These are phyloP conservation scores for Plasmodium adleri DNA, from an alignment of 169 alveolate species.

Conservation along the genomic window DNA sequence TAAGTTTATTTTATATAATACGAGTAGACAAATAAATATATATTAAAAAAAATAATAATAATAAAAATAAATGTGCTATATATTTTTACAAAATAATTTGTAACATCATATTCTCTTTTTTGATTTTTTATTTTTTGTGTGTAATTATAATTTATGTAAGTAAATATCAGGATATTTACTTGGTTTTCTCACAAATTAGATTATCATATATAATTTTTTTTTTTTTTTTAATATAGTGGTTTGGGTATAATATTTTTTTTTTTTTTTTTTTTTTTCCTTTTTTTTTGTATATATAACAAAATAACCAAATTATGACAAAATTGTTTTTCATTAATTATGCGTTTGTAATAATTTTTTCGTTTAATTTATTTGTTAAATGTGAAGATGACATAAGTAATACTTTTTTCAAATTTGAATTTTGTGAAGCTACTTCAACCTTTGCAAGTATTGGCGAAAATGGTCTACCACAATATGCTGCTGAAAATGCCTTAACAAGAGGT, in stretches of 20 bases:
- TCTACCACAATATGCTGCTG: slow-evolving; percentile 84
- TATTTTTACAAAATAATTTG: too few species aligned
- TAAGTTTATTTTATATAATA: too few species aligned
- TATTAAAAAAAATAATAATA: too few species aligned
- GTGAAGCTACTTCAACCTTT: slow-evolving; percentile 62
- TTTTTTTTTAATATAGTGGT: background rate
- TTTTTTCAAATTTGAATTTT: slow-evolving; percentile 64
- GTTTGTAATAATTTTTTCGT: slow-evolving; percentile 18
- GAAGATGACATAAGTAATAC: slow-evolving; percentile 71
- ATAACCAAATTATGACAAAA: slow-evolving; percentile 46
- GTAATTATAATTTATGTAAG: too few species aligned
- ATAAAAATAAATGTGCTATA: too few species aligned
- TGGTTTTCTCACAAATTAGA: too few species aligned
- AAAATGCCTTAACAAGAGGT: slow-evolving; percentile 84
- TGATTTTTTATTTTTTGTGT: too few species aligned
- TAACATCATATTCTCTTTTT: too few species aligned
- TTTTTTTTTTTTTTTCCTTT: slow-evolving; percentile 15
- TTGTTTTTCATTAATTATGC: slow-evolving; percentile 40
- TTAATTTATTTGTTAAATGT: slow-evolving; percentile 49
- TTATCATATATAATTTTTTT: too few species aligned
- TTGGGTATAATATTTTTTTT: slow-evolving; percentile 14
- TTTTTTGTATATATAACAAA: slow-evolving; percentile 4
- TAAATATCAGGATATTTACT: too few species aligned
- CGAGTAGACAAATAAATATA: too few species aligned
- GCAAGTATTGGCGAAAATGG: slow-evolving; percentile 83